phyloP scores from a whole-genome alignment of 2,329 filamentous ascomycete species.

The Phaeosphaeriaceae sp. region DNA sequence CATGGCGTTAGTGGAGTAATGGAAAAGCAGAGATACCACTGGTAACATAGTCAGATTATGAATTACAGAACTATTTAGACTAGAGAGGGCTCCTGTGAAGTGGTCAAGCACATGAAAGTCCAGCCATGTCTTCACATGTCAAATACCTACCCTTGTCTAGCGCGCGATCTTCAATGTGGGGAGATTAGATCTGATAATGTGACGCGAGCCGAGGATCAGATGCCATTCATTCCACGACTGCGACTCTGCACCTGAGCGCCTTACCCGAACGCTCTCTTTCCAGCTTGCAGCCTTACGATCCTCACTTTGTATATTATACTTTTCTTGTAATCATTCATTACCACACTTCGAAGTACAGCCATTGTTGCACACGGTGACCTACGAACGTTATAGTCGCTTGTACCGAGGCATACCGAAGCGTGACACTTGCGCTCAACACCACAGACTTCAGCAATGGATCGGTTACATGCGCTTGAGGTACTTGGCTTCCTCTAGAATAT shows the following conservation, averaged over 20 bases:
- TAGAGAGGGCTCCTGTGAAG: neutral
- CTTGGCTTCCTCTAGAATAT: too few species aligned
- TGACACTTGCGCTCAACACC: conserved; percentile 11
- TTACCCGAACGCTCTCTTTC: conserved; percentile 17
- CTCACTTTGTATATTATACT: neutral
- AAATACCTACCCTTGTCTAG: conserved; percentile 19
- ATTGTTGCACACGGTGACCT: conserved; percentile 7
- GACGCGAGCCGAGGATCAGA: conserved; percentile 47
- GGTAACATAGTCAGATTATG: conserved; percentile 1
- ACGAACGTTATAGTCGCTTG: conserved; percentile 25
- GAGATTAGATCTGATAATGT: conserved; percentile 37
- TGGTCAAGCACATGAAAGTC: conserved; percentile 22
- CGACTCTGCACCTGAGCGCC: conserved; percentile 21
- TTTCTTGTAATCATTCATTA: neutral
- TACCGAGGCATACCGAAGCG: conserved; percentile 31
- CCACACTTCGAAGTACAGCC: neutral
- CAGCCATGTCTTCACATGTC: conserved; percentile 34
- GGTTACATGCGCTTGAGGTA: conserved; percentile 39
- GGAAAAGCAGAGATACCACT: conserved; percentile 16
- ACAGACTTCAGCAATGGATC: conserved; percentile 33
- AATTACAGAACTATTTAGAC: neutral
- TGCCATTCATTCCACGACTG: conserved; percentile 22
- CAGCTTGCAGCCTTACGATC: conserved; percentile 15
- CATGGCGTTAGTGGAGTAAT: conserved; percentile 14
- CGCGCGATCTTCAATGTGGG: conserved; percentile 35